These are phyloP conservation scores for Schrenkiella parvula DNA, from an alignment of 345 rosid genomes.

Conservation along the genomic window DNA sequence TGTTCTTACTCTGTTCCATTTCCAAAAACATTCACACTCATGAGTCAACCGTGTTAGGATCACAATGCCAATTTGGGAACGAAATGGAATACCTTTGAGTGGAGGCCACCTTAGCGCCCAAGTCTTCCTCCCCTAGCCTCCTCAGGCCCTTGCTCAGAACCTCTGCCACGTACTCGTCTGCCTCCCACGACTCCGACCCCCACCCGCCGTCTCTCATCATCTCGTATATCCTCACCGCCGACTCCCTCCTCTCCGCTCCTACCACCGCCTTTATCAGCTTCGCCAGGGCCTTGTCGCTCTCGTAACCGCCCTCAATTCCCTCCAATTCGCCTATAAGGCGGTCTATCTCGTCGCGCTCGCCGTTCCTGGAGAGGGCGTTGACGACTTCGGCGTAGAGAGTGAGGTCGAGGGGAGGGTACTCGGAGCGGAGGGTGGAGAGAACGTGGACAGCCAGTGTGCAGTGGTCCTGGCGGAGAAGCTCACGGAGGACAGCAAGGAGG, in stretches of 20 bases:
- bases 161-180: constrained; percentile 52
- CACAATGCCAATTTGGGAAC: background rate
- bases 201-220: constrained; percentile 68
- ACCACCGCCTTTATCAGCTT: constrained; percentile 56
- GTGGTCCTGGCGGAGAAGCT: constrained; percentile 81
- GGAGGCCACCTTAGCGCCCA: constrained; percentile 49
- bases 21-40: constrained; percentile 35
- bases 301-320: constrained; percentile 34
- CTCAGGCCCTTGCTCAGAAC: constrained; percentile 60
- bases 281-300: constrained; percentile 43
- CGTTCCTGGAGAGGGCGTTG: constrained; percentile 48
- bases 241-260: constrained; percentile 58
- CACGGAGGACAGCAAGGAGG: constrained; percentile 58
- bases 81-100: background rate
- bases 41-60: background rate
- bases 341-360: constrained; percentile 50
- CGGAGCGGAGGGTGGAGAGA: constrained; percentile 57
- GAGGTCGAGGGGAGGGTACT: constrained; percentile 54
- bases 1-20: constrained; percentile 20
- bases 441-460: constrained; percentile 70
- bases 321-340: constrained; percentile 49
- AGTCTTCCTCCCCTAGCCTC: constrained; percentile 52
- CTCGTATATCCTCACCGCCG: constrained; percentile 61
- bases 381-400: constrained; percentile 59
- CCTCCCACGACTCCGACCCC: constrained; percentile 52